Base-by-base conservation (phyloP, 2,329 filamentous ascomycete genomes). In the Alternaria arbusti region DNA sequence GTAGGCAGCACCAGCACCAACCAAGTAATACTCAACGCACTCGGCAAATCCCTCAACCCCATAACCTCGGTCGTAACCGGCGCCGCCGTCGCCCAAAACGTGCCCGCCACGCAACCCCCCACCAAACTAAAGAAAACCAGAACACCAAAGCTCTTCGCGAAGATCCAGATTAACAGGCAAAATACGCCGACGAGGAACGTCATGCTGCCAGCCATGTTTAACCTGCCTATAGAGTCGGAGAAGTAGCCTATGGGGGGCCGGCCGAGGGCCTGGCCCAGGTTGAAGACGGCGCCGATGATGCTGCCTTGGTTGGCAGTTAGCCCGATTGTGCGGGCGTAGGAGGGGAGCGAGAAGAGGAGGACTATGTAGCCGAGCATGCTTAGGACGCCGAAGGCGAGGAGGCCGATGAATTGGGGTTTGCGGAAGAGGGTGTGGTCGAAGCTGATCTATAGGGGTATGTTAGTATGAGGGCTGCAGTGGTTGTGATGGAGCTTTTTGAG, bases 31-130 rank as follows among this genome's bases (percentile, higher is more conserved):
- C 88, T 91, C 43, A 95, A 79, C 70, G 87, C 88, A 12, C 90
- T 88, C 1, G 92, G 90, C 3, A 94, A 83, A 45, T 91, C 81
- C 61, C 86, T 85, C 5, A 95, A 77, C 0, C 91, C 91, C 28
- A 94, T 87, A 1, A 95, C 87, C 78, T 95, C 92, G 3, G 90
- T 90, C 6, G 87, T 87, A 7, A 94, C 88, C 0, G 92, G 91
- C 0, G 83, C 89, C 26, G 91, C 86, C 1, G 89, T 72, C 78
- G 78, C 77, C 79, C 88, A 94, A 69, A 92, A 90, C 0, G 88
- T 90, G 7, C 92, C 92, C 3, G 88, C 88, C 1, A 94, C 88
- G 0, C 3, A 83, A 84, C 3, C 91, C 6, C 84, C 84, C 1
- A 93, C 78, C 13, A 95, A 78, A 1, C 88, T 85, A 72, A 92